Evolutionary conservation across 148 eudicot genomes (phyloP).

Genomic region (Cornus kousa): DNA sequence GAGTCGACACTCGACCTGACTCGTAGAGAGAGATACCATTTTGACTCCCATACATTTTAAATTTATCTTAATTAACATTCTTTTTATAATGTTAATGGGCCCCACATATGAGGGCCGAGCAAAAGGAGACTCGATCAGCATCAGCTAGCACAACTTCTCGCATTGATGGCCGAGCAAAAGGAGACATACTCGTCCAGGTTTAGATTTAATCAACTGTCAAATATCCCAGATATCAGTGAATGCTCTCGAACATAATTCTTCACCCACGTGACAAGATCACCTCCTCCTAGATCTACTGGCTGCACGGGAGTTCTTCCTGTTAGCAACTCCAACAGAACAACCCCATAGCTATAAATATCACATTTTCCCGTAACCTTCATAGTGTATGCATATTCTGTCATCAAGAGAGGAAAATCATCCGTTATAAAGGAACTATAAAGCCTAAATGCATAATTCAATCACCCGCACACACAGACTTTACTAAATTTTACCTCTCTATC

Average conservation of each 20-base stretch:
- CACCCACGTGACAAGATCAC: conserved; percentile 83
- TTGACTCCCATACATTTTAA: too few relatives aligned
- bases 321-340: conserved; percentile 82
- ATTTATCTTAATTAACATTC: too few relatives aligned
- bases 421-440: not conserved
- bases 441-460: not conserved
- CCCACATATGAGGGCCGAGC: too few relatives aligned
- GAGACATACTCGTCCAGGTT: too few relatives aligned
- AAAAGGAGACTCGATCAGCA: too few relatives aligned
- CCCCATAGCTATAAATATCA: conserved; percentile 94
- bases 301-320: conserved; percentile 93
- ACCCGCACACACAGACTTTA: not conserved
- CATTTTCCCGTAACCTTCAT: conserved; percentile 99
- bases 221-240: conserved; percentile 60
- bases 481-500: not conserved
- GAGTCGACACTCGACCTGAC: too few relatives aligned
- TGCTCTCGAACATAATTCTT: conserved; percentile 53
- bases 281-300: conserved; percentile 87
- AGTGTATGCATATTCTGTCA: conserved; percentile 94
- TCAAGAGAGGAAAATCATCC: not conserved
- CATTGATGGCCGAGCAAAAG: too few relatives aligned
- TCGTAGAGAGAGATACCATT: too few relatives aligned
- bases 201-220: conserved; percentile 62
- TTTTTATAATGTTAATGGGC: too few relatives aligned
- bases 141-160: too few relatives aligned